phyloP scores from a whole-genome alignment of 1,139 yeast species.

The Hyphopichia pseudoburtonii region DNA sequence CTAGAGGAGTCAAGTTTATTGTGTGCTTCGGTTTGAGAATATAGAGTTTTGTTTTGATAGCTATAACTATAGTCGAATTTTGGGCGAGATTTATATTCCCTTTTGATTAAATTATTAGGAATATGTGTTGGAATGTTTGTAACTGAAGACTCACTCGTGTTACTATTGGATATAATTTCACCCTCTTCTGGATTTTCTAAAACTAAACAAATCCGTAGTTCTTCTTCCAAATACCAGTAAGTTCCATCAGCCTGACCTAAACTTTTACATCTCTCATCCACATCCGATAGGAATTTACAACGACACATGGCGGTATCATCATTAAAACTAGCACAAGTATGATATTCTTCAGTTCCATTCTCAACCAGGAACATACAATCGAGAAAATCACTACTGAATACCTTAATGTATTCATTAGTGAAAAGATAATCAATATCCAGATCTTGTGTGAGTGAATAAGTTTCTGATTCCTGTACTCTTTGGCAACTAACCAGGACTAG shows the following conservation, averaged over 20 bases:
- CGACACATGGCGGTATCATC: conserved; percentile 1
- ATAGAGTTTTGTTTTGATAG: too few species aligned
- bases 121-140: too few species aligned
- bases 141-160: neutral
- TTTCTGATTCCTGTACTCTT: neutral
- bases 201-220: conserved; percentile 2
- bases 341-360: conserved; percentile 1
- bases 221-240: conserved; percentile 8
- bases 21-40: too few species aligned
- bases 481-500: too few species aligned
- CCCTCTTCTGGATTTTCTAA: neutral
- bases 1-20: too few species aligned
- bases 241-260: conserved; percentile 4
- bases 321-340: conserved; percentile 4
- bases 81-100: too few species aligned
- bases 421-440: conserved; percentile 1
- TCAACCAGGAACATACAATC: conserved; percentile 9
- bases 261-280: conserved; percentile 4
- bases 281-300: conserved; percentile 7
- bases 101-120: too few species aligned
- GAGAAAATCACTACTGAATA: conserved; percentile 6
- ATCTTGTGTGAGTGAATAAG: neutral
- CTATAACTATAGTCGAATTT: too few species aligned
- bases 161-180: neutral
- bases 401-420: conserved; percentile 6